Percentiles rank a stretch among this genome's conserved stretches.
Evolutionary conservation across 164 flowering plant species (phyloP).

Genomic region (Platanus orientalis): DNA sequence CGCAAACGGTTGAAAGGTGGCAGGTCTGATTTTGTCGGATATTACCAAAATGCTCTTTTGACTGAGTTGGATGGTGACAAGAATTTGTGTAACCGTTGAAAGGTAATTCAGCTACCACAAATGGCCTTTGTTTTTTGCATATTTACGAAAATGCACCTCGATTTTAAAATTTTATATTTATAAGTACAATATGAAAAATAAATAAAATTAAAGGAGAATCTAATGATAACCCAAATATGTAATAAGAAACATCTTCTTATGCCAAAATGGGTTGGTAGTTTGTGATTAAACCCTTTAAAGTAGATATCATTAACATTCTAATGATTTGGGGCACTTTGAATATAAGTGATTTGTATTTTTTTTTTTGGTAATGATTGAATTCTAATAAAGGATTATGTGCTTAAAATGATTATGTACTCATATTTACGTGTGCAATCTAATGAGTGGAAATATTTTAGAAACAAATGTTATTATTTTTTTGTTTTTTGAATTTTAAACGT

Average conservation of each 20-base stretch:
- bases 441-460: too few species aligned
- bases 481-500: not conserved
- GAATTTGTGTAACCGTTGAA: conserved; percentile 37
- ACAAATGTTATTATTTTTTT: not conserved
- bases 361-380: too few species aligned
- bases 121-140: too few species aligned
- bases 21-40: conserved; percentile 53
- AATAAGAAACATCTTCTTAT: not conserved
- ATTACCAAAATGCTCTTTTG: conserved; percentile 41
- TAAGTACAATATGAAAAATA: conserved; percentile 9
- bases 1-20: conserved; percentile 38
- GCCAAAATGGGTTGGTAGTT: too few species aligned
- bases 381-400: conserved; percentile 3
- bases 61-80: conserved; percentile 25
- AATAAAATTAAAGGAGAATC: not conserved
- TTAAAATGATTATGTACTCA: conserved; percentile 2
- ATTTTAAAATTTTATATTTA: too few species aligned
- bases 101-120: too few species aligned
- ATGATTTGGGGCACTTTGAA: too few species aligned
- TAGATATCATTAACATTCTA: too few species aligned
- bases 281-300: too few species aligned
- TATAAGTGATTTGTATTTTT: too few species aligned
- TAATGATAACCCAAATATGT: not conserved
- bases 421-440: too few species aligned
- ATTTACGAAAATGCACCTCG: too few species aligned